Base-by-base conservation (phyloP, 108 stramenopile genomes). In the Cyclotella choctawhatcheeana region DNA sequence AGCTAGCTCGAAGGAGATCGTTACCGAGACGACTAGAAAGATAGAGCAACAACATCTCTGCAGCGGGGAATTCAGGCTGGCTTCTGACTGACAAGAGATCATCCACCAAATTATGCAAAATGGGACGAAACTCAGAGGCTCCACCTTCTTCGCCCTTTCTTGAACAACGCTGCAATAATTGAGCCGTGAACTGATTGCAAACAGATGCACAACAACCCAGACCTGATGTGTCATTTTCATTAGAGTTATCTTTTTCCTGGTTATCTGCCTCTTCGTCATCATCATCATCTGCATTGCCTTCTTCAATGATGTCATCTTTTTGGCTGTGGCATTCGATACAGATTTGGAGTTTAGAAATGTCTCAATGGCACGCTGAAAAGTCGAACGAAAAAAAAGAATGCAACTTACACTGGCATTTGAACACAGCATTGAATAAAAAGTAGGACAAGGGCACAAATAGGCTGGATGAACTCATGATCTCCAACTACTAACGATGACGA, bases 31-130 rank as follows among this genome's bases (percentile, higher is more conserved):
- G 67, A 40, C 67, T 78, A 18, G 73, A 83, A 40, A 97, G 73
- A 7, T 81, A 70, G 13, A 90, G 58, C 16, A 98, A 78, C 30
- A 97, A 70, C 89, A 96, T 84, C 77, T 95, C 93, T 25, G 97
- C 93, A 14, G 94, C 91, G 13, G 96, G 95, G 79, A 85, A 95
- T 74, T 95, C 92, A 32, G 95, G 91, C n/a, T 91, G 69, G 37
- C 88, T 51, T 21, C 91, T 67, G 10, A 92, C 79, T 31, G 82
- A 48, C 13, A 98, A 83, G 29, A 97, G 82, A 76, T 98, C 97
- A 58, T 97, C 95, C 34, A 96, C 85, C 34, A 95, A 50, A 70
- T 97, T 96, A 32, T 71, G 56, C 40, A 98, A 82, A 44, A 98
- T 75, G 24, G 91, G 90, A 20, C 95, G 88, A 80, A 96, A 98